Percentiles rank a stretch among this genome's conserved stretches.
These are phyloP conservation scores for Magnolia kwangsiensis DNA, from an alignment of 164 flowering plant species.

Conservation along the genomic window DNA sequence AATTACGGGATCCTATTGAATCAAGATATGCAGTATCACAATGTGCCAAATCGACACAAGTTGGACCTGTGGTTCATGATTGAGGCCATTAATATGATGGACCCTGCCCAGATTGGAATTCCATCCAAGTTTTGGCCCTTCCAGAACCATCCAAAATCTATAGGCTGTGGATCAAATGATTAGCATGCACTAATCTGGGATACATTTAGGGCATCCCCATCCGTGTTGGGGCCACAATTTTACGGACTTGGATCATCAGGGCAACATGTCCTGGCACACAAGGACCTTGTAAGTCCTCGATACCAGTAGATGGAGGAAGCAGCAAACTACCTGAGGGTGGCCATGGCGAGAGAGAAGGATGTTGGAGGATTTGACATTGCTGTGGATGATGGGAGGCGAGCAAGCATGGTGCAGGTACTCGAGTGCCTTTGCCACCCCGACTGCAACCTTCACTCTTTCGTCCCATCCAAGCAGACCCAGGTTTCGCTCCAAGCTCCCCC, in stretches of 20 bases:
- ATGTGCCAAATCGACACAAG: no score
- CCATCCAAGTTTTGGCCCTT: no score
- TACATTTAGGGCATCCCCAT: neutral
- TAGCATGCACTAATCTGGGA: neutral
- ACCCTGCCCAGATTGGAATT: no score
- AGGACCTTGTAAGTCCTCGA: neutral
- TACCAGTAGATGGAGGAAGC: neutral
- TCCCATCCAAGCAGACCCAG: conserved; percentile 30
- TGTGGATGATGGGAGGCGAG: conserved; percentile 41
- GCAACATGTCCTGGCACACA: neutral
- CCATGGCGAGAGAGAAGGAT: conserved; percentile 34
- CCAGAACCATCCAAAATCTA: neutral
- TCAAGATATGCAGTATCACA: no score
- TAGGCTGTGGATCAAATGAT: neutral
- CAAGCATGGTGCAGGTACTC: conserved; percentile 40
- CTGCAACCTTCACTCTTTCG: conserved; percentile 37
- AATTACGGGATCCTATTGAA: no score
- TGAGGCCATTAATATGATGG: no score
- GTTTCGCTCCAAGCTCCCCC: conserved; percentile 29
- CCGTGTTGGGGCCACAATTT: neutral
- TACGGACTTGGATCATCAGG: neutral
- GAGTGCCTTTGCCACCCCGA: conserved; percentile 45
- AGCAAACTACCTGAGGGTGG: conserved; percentile 34
- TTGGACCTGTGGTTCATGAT: no score
- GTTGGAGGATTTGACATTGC: conserved; percentile 42